Base-by-base conservation (phyloP, 202 grass and related monocot species). In the Zoysia matrella region DNA sequence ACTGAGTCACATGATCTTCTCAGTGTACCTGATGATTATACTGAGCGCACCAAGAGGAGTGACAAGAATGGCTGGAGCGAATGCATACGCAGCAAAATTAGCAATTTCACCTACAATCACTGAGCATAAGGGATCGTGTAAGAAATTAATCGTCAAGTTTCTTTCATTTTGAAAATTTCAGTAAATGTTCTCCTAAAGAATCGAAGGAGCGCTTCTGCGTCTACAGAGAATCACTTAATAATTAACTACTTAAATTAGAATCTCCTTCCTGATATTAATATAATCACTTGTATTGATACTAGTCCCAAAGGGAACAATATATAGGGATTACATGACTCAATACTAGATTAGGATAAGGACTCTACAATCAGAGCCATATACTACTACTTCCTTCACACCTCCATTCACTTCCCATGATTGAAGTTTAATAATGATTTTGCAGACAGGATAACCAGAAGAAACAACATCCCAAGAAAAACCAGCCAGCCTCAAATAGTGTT, bases 21-120 rank as follows among this genome's bases (percentile, higher is more conserved):
- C 18, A 71, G 72, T 61, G 45, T 85, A 97, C 94, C 94, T 97
- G 81, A 97, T 97, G 73, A 97, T 94, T 89, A 94, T 94, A 87
- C 94, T 97, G 69, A 97, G 90, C 77, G 94, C 94, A 42, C 94
- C 94, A 86, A 97, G 90, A 83, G 94, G 92, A 86, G 94, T 97
- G 66, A 97, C 92, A 71, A 97, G 90, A 87, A 97, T 94, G 73
- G 94, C 94, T 46, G 94, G 94, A 87, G 94, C 94, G 65, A 97
- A 97, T 67, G 94, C 94, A 85, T 97, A 97, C 69, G 94, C 94
- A 78, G 91, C 87, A 91, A 97, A 97, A 84, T 97, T 97, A 79
- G 94, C 91, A 73, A 93, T 86, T 89, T 97, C 92, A 9, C 94
- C 92, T 64, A 97, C 86, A 88, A 97, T 90, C 94, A 97, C 94